Evolutionary conservation across 495 filamentous ascomycete genomes (phyloP).

Genomic region (Hyaloscypha variabilis): DNA sequence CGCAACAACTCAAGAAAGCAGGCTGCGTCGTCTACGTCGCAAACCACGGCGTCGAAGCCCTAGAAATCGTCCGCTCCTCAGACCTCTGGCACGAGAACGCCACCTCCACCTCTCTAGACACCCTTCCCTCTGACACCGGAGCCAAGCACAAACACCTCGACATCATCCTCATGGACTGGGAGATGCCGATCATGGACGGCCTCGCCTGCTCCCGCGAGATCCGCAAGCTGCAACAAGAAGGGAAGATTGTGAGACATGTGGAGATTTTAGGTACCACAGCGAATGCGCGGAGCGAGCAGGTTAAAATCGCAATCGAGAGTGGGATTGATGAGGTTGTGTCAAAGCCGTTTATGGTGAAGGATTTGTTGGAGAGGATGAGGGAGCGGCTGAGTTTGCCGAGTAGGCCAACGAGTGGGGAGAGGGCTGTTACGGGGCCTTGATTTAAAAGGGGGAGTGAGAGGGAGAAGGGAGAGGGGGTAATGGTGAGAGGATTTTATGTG

Average conservation of each 20-base stretch:
- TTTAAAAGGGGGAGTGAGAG: too few relatives aligned
- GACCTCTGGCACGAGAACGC: conserved; percentile 16
- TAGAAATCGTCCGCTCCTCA: conserved; percentile 53
- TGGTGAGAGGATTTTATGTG: too few relatives aligned
- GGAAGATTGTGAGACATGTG: conserved; percentile 55
- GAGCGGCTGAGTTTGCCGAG: conserved; percentile 4
- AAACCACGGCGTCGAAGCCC: conserved; percentile 75
- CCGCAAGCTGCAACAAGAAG: conserved; percentile 59
- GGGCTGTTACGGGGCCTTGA: not conserved
- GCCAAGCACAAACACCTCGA: conserved; percentile 45
- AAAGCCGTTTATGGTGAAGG: conserved; percentile 64
- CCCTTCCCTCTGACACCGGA: too few relatives aligned
- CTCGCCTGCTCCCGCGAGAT: conserved; percentile 70
- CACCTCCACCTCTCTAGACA: too few relatives aligned
- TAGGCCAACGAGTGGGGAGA: not conserved
- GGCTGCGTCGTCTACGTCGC: conserved; percentile 70
- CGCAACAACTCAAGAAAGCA: conserved; percentile 61
- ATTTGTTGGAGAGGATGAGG: conserved; percentile 22
- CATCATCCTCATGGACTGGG: conserved; percentile 81
- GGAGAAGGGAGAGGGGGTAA: too few relatives aligned
- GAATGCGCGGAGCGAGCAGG: conserved; percentile 70
- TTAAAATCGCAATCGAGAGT: conserved; percentile 60
- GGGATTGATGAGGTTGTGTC: conserved; percentile 83
- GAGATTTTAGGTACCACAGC: conserved; percentile 78
- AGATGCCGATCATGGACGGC: conserved; percentile 91